These are phyloP conservation scores for Canavalia ensiformis DNA, from an alignment of 306 rosid genomes.

Conservation along the genomic window DNA sequence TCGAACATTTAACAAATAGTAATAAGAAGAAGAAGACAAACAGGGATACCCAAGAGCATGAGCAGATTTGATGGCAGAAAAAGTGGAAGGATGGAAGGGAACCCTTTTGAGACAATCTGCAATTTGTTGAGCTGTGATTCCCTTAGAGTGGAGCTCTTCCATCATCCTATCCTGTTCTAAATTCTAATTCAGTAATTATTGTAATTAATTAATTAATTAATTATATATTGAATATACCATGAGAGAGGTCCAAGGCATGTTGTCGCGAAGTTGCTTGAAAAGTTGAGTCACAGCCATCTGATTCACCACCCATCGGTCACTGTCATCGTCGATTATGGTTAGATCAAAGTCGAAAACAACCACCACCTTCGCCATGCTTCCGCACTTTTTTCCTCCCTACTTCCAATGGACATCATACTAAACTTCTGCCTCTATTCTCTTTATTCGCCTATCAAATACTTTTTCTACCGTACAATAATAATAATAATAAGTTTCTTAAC, in stretches of 20 bases:
- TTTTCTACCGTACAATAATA: too few species aligned
- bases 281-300: slow-evolving; percentile 68
- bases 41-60: slow-evolving; percentile 63
- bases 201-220: too few species aligned
- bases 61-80: slow-evolving; percentile 74
- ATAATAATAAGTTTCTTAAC: too few species aligned
- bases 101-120: slow-evolving; percentile 64
- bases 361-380: neutral
- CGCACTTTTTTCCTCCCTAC: neutral
- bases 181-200: too few species aligned
- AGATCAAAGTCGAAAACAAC: slow-evolving; percentile 81
- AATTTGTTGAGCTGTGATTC: slow-evolving; percentile 58
- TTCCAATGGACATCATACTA: too few species aligned
- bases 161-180: slow-evolving; percentile 62
- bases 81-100: slow-evolving; percentile 61
- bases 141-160: slow-evolving; percentile 74
- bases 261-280: slow-evolving; percentile 67
- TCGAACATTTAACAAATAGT: too few species aligned
- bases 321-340: slow-evolving; percentile 83
- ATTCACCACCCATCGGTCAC: slow-evolving; percentile 75
- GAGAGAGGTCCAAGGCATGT: slow-evolving; percentile 79
- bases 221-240: slow-evolving; percentile 52
- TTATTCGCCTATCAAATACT: too few species aligned
- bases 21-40: neutral
- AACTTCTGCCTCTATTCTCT: too few species aligned